A percentile compares a stretch with the other conserved stretches of the same genome.
These are phyloP conservation scores for Kuraishia ogatae DNA, from an alignment of 805 yeast genomes.

Conservation along the genomic window DNA sequence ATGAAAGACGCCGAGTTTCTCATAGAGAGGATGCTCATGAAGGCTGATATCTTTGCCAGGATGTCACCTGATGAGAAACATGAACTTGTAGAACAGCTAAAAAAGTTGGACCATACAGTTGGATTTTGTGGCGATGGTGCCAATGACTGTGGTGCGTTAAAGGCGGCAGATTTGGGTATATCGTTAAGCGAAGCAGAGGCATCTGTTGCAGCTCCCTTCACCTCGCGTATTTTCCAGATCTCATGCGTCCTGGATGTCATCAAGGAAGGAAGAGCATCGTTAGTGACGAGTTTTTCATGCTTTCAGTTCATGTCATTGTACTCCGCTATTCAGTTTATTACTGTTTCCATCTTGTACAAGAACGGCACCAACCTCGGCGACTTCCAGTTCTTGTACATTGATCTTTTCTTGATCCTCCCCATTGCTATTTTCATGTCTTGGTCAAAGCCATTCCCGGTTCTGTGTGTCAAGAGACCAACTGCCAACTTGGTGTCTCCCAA, in stretches of 20 bases:
- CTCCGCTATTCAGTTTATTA: constrained; percentile 90
- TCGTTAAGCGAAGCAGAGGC: constrained; percentile 97
- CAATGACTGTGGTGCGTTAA: constrained; percentile 96
- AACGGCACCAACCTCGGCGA: constrained; percentile 93
- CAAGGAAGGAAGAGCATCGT: constrained; percentile 88
- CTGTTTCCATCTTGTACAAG: constrained; percentile 78
- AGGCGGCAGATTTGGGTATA: constrained; percentile 96
- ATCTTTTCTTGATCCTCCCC: constrained; percentile 82
- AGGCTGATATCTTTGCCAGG: constrained; percentile 78
- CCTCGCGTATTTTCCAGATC: constrained; percentile 83
- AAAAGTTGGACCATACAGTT: constrained; percentile 79
- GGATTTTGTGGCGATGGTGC: constrained; percentile 99
- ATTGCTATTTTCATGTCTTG: constrained; percentile 97
- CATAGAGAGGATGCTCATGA: constrained; percentile 55
- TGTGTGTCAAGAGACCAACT: constrained; percentile 76
- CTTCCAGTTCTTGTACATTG: constrained; percentile 93
- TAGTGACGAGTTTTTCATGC: constrained; percentile 93
- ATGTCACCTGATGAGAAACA: constrained; percentile 99
- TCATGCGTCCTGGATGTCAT: constrained; percentile 89
- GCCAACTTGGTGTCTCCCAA: constrained; percentile 90
- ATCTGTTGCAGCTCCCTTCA: constrained; percentile 97
- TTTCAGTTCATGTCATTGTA: constrained; percentile 97
- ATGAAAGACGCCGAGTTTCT: constrained; percentile 26
- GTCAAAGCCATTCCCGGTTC: constrained; percentile 65
- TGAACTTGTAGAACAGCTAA: constrained; percentile 84